Evolutionary conservation across 495 filamentous ascomycete species (phyloP).

Genomic region (Sordaria brevicollis): DNA sequence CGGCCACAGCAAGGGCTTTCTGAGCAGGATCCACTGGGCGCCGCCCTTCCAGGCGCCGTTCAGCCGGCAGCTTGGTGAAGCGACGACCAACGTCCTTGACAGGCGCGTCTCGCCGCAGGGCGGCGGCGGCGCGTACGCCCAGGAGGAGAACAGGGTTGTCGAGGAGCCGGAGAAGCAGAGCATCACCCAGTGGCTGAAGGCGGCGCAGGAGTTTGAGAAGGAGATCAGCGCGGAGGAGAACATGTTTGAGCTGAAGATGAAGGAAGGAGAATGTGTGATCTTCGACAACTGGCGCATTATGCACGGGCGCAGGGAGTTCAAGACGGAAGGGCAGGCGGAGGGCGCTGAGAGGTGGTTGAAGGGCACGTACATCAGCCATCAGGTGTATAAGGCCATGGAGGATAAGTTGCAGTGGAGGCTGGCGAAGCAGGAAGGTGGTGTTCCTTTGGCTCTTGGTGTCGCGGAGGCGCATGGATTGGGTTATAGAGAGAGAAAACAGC

Average conservation of each 20-base stretch:
- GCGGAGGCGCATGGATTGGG: not conserved
- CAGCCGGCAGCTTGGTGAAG: not conserved
- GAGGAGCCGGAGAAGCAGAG: slow-evolving; percentile 3
- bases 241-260: slow-evolving; percentile 58
- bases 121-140: not conserved
- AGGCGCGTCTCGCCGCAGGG: not conserved
- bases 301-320: slow-evolving; percentile 68
- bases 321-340: slow-evolving; percentile 27
- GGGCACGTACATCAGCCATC: slow-evolving; percentile 70
- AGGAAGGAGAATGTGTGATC: slow-evolving; percentile 72
- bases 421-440: not conserved
- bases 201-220: slow-evolving; percentile 34
- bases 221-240: slow-evolving; percentile 37
- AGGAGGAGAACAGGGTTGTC: not conserved
- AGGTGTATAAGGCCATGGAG: slow-evolving; percentile 40
- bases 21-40: slow-evolving; percentile 54
- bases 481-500: not conserved
- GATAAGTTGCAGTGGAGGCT: slow-evolving; percentile 30
- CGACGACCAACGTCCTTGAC: not conserved
- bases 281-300: slow-evolving; percentile 75
- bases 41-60: slow-evolving; percentile 28
- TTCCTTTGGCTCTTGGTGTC: not conserved
- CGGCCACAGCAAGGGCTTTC: slow-evolving; percentile 8
- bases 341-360: slow-evolving; percentile 65
- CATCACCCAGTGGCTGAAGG: slow-evolving; percentile 23